Evolutionary conservation across 495 filamentous ascomycete species (phyloP).

Genomic region (Apiosordaria backusii): DNA sequence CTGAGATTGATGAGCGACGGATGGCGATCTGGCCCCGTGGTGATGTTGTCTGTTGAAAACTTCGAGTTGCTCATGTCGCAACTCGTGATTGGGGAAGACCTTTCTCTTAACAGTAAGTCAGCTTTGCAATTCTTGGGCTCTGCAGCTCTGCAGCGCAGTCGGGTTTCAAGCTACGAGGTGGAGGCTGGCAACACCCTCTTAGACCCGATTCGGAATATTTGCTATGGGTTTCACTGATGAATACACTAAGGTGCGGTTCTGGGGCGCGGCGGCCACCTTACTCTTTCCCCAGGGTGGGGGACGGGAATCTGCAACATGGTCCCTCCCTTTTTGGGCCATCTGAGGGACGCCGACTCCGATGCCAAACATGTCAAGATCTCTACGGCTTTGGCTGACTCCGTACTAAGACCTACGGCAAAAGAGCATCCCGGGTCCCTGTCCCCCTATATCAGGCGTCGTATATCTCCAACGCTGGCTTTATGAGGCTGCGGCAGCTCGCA

Average conservation of each 20-base stretch:
- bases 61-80: not conserved
- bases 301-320: not conserved
- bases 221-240: not conserved
- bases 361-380: not conserved
- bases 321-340: not conserved
- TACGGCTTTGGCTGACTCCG: not conserved
- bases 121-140: not conserved
- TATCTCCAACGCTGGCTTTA: not conserved
- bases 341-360: not conserved
- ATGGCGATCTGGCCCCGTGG: not conserved
- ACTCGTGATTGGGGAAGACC: not conserved
- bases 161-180: not conserved
- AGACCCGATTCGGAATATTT: too few relatives aligned
- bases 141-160: not conserved
- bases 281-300: not conserved
- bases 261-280: not conserved
- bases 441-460: not conserved
- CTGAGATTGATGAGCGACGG: not conserved
- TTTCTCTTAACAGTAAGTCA: slow-evolving; percentile 3
- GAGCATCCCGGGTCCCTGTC: not conserved
- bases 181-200: not conserved
- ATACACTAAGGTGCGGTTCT: not conserved
- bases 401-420: not conserved
- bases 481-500: not conserved
- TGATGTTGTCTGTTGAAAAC: not conserved